Evolutionary conservation across 352 stramenopile species (phyloP), one percentile per base, ranked within the genome.

Genomic region (Phytopythium boreale): DNA sequence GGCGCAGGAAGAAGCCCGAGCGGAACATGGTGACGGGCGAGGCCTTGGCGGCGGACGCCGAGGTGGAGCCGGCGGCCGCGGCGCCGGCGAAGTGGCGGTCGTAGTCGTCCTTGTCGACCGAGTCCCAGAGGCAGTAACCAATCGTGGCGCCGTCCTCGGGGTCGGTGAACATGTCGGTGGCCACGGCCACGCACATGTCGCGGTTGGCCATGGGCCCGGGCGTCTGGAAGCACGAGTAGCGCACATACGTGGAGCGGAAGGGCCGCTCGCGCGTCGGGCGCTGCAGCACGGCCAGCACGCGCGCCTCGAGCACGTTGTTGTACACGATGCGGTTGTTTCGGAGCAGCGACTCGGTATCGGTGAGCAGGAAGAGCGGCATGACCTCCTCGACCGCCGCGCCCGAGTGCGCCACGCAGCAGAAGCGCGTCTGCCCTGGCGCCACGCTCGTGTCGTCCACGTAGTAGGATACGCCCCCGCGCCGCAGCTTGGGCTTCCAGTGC

Each of bases 81-180:
- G 49, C 57, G 19, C 64, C 41, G 1, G 53, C 59, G 22, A 82
- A 79, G 49, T 74, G 67, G 2, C 56, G 62, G 19, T 75, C 68
- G 52, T 58, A 58, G 17, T 60, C 55, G n/a, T 60, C 36, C 34
- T 51, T 49, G 22, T 85, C 70, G 37, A 89, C 71, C 11, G 77
- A 87, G 59, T 89, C 76, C 80, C 77, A 87, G 15, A 89, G 70
- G 59, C 80, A 87, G 59, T 87, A 89, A 56, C 75, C 80, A 44
- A 87, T 77, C 0, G 71, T 82, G 1, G 77, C 79, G 20, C 76
- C 74, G 44, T 84, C 65, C 41, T 60, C 55, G 34, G 74, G 51
- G 56, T 78, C 68, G 7, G 24, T 63, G 46, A 80, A 70, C 41
- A 75, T 59, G 12, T 82, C 70, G 2, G 75, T 82, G 26, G 75